Conservation (phyloP, 2,329 filamentous ascomycete genomes). For the Juglanconis sp. region DNA sequence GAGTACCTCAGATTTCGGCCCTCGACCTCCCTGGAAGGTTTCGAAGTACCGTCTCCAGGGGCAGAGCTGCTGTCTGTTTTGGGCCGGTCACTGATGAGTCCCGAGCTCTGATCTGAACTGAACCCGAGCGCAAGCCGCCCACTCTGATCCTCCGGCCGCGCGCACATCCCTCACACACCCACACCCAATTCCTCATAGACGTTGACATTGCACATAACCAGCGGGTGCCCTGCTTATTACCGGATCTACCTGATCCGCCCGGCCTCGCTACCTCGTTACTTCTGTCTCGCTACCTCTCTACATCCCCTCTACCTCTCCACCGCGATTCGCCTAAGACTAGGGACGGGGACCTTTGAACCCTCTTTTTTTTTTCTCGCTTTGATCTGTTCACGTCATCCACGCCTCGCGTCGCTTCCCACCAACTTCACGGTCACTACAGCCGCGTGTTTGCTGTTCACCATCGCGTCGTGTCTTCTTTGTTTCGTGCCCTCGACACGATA, state of each 20-base stretch:
- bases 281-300: constrained; percentile 12
- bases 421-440: constrained; percentile 1
- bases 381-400: constrained; percentile 17
- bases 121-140: not conserved
- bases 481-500: constrained; percentile 9
- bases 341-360: constrained; percentile 3
- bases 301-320: constrained; percentile 6
- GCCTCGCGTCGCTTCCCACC: constrained; percentile 11
- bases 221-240: not conserved
- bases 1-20: not conserved
- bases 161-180: not conserved
- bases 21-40: not conserved
- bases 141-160: constrained; percentile 1
- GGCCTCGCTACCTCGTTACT: constrained; percentile 11
- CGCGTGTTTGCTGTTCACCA: not conserved
- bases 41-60: not conserved
- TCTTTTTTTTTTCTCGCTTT: not conserved
- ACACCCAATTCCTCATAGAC: not conserved
- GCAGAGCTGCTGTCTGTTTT: not conserved
- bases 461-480: constrained; percentile 6
- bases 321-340: not conserved
- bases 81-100: not conserved
- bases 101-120: not conserved
- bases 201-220: not conserved
- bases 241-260: constrained; percentile 8